Base-by-base conservation (phyloP, 108 stramenopile species). In the Fistulifera solaris region DNA sequence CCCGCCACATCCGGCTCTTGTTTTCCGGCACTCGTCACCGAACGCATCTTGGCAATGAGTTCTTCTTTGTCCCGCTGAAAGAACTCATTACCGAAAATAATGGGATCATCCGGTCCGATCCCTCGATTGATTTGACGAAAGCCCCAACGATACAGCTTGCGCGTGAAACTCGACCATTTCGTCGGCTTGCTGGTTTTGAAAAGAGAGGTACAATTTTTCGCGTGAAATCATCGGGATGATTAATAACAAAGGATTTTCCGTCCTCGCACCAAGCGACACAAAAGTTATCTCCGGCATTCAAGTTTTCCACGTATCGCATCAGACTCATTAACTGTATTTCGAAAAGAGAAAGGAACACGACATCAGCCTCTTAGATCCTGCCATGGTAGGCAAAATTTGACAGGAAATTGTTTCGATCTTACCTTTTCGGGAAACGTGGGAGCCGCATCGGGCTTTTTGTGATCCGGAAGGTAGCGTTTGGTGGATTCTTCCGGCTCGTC, bases 141-240 rank as follows among this genome's bases (percentile, higher is more conserved):
- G 13, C 82, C 82, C 77, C 77, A 83, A 16, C 88, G 68, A 45
- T 94, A 87, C 2, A 94, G 69, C 76, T 90, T 87, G 25, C 93
- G 66, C 21, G 85, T 84, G 57, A 91, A 91, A 49, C 68, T 71
- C 12, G 79, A 71, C 60, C 79, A 91, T 62, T 84, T 80, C 54
- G 84, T 87, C 15, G 83, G 80, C 66, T 89, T 80, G 70, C 93
- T 93, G 8, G 31, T 8, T 35, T 35, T 3, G 8, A 35, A 62
- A 72, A 91, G 15, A 65, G 39, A 12, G 85, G 87, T 59, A 95
- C 70, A 18, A 91, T 79, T 14, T 82, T 62, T 23, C 63, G 52
- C 38, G 83, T 80, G 79, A 95, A 93, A 18, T 58, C 66, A 24
- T 91, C 77, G 10, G 70, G 69, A 53, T 85, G 48, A 8, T 63